Base-by-base conservation (phyloP, 1,284 basidiomycete genomes). In the Mycena sp. region DNA sequence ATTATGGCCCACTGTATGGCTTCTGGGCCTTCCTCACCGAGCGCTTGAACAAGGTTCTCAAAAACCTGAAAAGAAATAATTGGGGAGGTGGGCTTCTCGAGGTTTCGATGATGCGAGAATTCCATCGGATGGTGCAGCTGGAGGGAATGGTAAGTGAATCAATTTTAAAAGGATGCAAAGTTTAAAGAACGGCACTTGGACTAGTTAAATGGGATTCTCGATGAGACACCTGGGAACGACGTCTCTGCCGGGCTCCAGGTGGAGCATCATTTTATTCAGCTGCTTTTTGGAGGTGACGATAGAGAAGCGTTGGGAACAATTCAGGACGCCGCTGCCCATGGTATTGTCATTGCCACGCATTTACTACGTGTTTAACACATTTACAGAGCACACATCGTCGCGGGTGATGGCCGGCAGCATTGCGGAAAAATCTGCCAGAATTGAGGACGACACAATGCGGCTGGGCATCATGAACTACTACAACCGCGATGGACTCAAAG, bases 11-110 rank as follows among this genome's bases (percentile, higher is more conserved):
- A 19, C 66, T 76, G 7, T 70, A 74, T 45, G 68, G 68, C 23
- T 73, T 75, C 43, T 77, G 75, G 74, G 62, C 70, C 1, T 77
- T 77, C 48, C 62, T 74, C 1, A 56, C 67, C 2, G 74, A 77
- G 40, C 68, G 73, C 1, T 57, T 77, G 17, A 77, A 77, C 58
- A 73, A 73, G 55, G 32, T 70, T 1, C 64, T 77, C 6, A 74
- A 35, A 35, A 35, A 35, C 32, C 32, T 35, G 9, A 35, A 35
- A 7, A 35, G 32, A 9, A 35, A 35, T 35, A 35, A 35, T 35
- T 35, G 32, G 32, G 14, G 9, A 9, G 32, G 32, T 35, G 32
- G 32, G 32, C 32, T 7, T 9, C 32, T 35, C 14, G 32, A 35
- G 32, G 32, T 35, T 35, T 35, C 32, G 14, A 35, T 60, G 58